Evolutionary conservation across 179 eudicot genomes (phyloP), one percentile per base, ranked within the genome.

Genomic region (Silene noctiflora): DNA sequence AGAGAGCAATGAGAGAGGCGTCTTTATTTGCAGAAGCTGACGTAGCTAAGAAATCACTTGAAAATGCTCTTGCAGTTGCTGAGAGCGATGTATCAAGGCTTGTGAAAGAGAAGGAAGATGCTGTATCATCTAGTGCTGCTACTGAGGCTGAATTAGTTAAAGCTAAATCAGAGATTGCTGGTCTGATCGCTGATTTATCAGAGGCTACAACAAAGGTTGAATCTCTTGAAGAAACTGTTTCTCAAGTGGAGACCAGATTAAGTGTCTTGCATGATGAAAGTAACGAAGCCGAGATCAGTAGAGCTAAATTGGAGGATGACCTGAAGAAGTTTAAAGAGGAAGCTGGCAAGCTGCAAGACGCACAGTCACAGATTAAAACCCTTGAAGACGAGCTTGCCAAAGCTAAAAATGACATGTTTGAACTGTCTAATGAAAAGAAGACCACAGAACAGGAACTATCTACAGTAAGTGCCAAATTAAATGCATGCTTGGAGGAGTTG

Each of bases 401-500:
- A 53, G 85, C 86, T 14, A 84, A 84, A 65, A 80, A 72, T 63
- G 76, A 65, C 42, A 33, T 82, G 14, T 76, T 84, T 70, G 77
- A 65, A 70, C 76, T 86, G 74, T 72, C 74, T 58, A 74, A 27
- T 74, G 83, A 76, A 78, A 84, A 80, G 79, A 78, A 76, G 59
- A 81, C 74, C 75, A 77, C 73, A 60, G 92, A 91, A 73, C 81
- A 85, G 75, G 96, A 95, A 82, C 81, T 89, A 68, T 74, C 75
- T 60, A 74, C 84, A 39, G 85, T 95, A 29, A 91, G 42, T 76
- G 75, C 86, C 75, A 90, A 87, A 87, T 79, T 96, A 70, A 85
- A 84, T 74, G 79, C 85, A 7, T 90, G 97, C 74, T 86, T 87
- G 87, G 90, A 93, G 83, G 97, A 90, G 85, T 86, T 93, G 82